Percentiles rank a stretch among this genome's conserved stretches.
phyloP scores from a whole-genome alignment of 345 rosid genomes.

The Eucalyptus curtisii region DNA sequence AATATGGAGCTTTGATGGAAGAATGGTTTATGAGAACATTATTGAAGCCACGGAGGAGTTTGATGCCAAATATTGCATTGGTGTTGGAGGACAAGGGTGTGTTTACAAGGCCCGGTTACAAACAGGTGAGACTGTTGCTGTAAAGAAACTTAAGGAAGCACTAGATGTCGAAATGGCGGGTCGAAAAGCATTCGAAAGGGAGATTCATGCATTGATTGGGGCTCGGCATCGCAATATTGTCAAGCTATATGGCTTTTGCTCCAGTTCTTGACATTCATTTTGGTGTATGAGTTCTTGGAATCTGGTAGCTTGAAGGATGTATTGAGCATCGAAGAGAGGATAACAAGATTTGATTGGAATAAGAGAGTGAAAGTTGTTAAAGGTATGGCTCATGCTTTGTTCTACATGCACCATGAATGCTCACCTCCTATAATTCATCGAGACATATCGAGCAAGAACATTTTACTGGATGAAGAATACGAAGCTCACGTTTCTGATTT shows the following conservation, averaged over 20 bases:
- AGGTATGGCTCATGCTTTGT: background rate
- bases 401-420: background rate
- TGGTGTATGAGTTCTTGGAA: background rate
- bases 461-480: background rate
- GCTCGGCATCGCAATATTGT: background rate
- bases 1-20: background rate
- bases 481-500: background rate
- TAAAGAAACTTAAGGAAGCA: constrained; percentile 1
- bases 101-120: constrained; percentile 1
- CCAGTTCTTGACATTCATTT: background rate
- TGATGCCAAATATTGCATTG: constrained; percentile 2
- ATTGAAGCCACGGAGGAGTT: constrained; percentile 2
- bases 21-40: constrained; percentile 1
- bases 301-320: background rate
- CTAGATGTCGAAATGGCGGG: background rate
- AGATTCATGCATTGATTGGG: background rate
- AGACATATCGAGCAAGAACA: background rate
- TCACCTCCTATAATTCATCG: background rate
- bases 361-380: background rate
- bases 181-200: constrained; percentile 4
- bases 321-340: background rate
- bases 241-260: background rate
- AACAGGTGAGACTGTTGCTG: background rate
- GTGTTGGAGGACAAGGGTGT: constrained; percentile 2
- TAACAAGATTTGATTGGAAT: constrained; percentile 6